Evolutionary conservation across 1,284 basidiomycete genomes (phyloP), one percentile per base, ranked within the genome.

Genomic region (Vanrija humicola): DNA sequence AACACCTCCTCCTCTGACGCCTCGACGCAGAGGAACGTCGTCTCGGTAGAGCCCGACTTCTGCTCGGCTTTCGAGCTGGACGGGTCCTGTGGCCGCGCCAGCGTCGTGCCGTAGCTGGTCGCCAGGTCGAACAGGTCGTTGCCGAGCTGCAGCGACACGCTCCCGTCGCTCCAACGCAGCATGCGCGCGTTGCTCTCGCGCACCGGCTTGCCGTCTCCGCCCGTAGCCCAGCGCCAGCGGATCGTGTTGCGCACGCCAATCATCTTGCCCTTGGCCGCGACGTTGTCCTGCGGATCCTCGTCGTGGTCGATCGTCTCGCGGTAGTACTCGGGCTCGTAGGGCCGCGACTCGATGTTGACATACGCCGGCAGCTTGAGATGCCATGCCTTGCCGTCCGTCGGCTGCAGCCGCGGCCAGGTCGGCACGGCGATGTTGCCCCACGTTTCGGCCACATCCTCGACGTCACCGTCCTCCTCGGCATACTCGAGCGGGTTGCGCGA

Each of bases 101-200:
- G 58, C 19, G 62, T 63, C 9, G 65, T 56, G 26, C 70, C 70
- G 42, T 66, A 62, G n/a, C 69, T 72, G 8, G 69, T 59, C 14
- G 70, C 64, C 9, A 77, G 57, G 59, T 77, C 75, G 64, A 66
- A 77, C 40, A 77, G 57, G 50, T 77, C 74, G 14, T 56, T 58
- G 1, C 75, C 75, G 28, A 77, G 59, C 62, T 76, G 74, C 10
- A 77, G 60, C 2, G 68, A 70, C 23, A 74, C 67, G 6, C 69
- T 68, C 1, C 75, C 75, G 51, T 77, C 75, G n/a, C 70, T 73
- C 75, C 75, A 77, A 10, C 73, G 64, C 16, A 77, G 64, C 61
- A 77, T 67, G 38, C 73, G 62, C 23, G 74, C 66, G 44, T 77
- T 77, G 38, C 65, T 69, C 63, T 68, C 60, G 38, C 61, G 62